These are phyloP conservation scores for Fraxinus greggii DNA, from an alignment of 305 asterid species.

Conservation along the genomic window DNA sequence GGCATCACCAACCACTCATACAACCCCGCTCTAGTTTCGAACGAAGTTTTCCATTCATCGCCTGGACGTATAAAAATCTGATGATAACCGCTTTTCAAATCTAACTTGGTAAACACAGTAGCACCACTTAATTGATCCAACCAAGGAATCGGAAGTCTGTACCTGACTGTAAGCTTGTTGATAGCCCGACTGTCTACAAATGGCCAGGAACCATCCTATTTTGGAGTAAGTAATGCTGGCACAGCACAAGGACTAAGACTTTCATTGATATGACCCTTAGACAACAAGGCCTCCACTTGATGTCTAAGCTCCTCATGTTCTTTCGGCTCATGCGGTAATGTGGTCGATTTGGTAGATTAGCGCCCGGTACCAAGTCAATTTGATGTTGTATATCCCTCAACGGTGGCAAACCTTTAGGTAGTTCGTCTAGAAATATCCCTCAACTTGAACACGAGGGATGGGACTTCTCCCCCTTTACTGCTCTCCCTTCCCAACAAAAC, in stretches of 20 bases:
- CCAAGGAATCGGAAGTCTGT: not conserved
- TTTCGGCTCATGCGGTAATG: not conserved
- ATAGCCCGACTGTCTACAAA: not conserved
- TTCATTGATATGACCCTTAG: not conserved
- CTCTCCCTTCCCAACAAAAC: too few species aligned
- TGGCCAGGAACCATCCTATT: not conserved
- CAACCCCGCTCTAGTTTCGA: not conserved
- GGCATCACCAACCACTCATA: slow-evolving; percentile 22
- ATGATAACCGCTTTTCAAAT: not conserved
- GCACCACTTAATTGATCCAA: not conserved
- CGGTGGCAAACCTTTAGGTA: not conserved
- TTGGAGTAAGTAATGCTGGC: not conserved
- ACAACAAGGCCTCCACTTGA: not conserved
- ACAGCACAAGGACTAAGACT: not conserved
- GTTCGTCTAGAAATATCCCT: not conserved
- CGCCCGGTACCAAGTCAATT: not conserved
- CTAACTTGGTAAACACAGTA: not conserved
- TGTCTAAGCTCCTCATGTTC: not conserved
- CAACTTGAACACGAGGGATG: not conserved
- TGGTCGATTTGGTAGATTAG: not conserved
- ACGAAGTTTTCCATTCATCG: slow-evolving; percentile 9
- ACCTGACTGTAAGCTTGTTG: not conserved
- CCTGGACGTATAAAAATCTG: not conserved
- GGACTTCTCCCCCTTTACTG: too few species aligned
- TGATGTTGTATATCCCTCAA: not conserved